phyloP scores from a whole-genome alignment of 768 basidiomycete species.

The Pisolithus sp. region DNA sequence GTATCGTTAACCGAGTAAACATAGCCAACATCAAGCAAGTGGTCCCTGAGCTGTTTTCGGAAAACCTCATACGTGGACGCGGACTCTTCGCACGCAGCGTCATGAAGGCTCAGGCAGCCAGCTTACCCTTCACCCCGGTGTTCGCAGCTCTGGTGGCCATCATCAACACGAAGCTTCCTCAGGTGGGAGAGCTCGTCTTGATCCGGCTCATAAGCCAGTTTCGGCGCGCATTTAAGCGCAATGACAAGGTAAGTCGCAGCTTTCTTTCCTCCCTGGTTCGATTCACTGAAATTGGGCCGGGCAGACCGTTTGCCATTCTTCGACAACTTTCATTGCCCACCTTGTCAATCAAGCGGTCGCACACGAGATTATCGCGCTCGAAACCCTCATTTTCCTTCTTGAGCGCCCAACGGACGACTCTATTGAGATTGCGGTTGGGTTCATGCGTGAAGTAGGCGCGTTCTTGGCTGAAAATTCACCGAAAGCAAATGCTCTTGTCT shows the following conservation, averaged over 20 bases:
- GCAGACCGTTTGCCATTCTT: constrained; percentile 89
- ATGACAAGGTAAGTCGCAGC: constrained; percentile 77
- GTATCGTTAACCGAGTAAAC: constrained; percentile 99
- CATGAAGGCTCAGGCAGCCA: constrained; percentile 97
- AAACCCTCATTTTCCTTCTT: constrained; percentile 92
- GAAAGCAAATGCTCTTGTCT: constrained; percentile 91
- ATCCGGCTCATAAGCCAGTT: constrained; percentile 92
- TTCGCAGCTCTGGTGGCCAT: constrained; percentile 93
- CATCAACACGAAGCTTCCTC: constrained; percentile 95
- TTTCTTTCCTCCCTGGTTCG: not conserved
- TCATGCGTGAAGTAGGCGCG: constrained; percentile 95
- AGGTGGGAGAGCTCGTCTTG: constrained; percentile 89
- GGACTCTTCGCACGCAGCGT: constrained; percentile 90
- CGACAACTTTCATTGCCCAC: constrained; percentile 86
- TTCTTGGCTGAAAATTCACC: constrained; percentile 91
- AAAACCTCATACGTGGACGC: constrained; percentile 90
- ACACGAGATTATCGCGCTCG: constrained; percentile 88
- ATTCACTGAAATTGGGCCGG: not conserved
- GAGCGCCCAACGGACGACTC: constrained; percentile 96
- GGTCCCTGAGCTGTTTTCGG: constrained; percentile 83
- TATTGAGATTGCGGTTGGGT: constrained; percentile 96
- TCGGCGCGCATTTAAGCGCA: constrained; percentile 88
- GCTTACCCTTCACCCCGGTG: constrained; percentile 95
- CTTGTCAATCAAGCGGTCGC: constrained; percentile 92
- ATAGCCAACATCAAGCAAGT: constrained; percentile 92